Conservation (phyloP, 495 filamentous ascomycete genomes). For the Lichina pygmaea region DNA sequence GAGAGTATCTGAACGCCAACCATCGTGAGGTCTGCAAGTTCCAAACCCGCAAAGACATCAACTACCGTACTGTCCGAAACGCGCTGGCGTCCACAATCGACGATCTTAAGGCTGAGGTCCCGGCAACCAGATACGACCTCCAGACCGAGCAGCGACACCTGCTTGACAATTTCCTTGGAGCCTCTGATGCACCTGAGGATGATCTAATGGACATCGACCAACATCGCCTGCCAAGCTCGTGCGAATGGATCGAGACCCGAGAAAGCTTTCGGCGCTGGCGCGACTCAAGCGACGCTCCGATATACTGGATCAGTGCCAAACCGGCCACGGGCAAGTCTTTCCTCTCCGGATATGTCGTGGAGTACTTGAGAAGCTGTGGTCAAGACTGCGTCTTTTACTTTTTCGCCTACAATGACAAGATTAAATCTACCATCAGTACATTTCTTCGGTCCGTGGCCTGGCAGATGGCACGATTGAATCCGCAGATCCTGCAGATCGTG, state of each 20-base stretch:
- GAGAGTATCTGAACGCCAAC: background rate
- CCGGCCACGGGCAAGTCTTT: background rate
- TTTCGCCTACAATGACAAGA: background rate
- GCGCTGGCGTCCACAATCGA: background rate
- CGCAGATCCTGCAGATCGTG: background rate
- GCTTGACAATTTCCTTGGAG: background rate
- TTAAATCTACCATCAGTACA: background rate
- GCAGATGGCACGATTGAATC: background rate
- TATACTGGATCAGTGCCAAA: background rate
- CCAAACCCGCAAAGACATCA: background rate
- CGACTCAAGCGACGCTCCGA: background rate
- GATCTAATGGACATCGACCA: background rate
- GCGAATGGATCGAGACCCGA: background rate
- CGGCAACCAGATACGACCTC: background rate
- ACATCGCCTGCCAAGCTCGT: background rate
- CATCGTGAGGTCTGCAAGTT: background rate
- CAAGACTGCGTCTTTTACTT: background rate
- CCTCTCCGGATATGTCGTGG: background rate
- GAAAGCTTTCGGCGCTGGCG: background rate
- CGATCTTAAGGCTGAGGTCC: background rate
- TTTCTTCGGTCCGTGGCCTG: constrained; percentile 1
- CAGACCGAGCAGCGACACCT: background rate
- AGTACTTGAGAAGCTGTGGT: background rate
- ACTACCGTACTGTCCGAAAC: background rate
- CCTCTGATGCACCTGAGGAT: background rate